Conservation (phyloP, 345 rosid species). For the Euphorbia peplus region DNA sequence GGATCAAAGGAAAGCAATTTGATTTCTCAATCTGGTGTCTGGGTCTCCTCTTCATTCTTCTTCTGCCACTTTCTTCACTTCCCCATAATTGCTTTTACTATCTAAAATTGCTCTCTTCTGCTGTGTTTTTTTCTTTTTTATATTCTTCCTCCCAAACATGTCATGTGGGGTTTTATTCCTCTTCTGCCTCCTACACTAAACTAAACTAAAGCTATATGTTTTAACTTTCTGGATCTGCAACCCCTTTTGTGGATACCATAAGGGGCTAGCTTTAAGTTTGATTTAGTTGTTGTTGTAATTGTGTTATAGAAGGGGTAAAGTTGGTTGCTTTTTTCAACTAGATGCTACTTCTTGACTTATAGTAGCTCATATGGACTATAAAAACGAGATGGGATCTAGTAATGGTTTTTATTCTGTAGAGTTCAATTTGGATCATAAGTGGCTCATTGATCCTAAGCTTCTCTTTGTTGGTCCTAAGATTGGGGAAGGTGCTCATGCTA, state of each 20-base stretch:
- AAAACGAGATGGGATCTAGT: slow-evolving; percentile 69
- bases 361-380: slow-evolving; percentile 2
- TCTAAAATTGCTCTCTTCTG: no score
- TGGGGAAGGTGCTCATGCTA: slow-evolving; percentile 99
- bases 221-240: slow-evolving; percentile 36
- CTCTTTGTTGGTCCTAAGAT: slow-evolving; percentile 96
- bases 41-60: neutral
- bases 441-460: slow-evolving; percentile 87
- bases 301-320: slow-evolving; percentile 15
- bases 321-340: slow-evolving; percentile 15
- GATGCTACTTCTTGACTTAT: slow-evolving; percentile 21
- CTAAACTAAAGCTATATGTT: no score
- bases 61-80: slow-evolving; percentile 7
- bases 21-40: neutral
- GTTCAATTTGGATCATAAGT: slow-evolving; percentile 70
- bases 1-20: slow-evolving; percentile 17
- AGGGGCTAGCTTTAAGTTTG: slow-evolving; percentile 17
- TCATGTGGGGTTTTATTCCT: slow-evolving; percentile 27
- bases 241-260: slow-evolving; percentile 25
- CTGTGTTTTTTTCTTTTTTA: slow-evolving; percentile 5
- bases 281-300: slow-evolving; percentile 21
- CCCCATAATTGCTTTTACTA: neutral
- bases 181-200: slow-evolving; percentile 20
- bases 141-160: slow-evolving; percentile 10
- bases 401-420: slow-evolving; percentile 59